These are phyloP conservation scores for Gaeumannomyces tritici DNA, from an alignment of 2,329 filamentous ascomycete species.

Conservation along the genomic window DNA sequence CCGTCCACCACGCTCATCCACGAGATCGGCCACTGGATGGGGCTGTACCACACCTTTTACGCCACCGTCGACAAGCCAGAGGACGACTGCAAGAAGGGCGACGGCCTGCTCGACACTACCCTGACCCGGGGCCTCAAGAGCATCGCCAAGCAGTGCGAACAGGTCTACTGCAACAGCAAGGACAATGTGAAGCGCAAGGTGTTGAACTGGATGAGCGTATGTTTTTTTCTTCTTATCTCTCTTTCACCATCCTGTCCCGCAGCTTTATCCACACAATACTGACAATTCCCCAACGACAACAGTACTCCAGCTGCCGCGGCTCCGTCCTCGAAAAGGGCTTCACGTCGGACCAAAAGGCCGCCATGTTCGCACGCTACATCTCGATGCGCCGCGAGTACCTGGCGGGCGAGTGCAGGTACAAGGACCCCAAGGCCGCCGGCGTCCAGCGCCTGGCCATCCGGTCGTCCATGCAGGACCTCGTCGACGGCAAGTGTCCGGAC, in stretches of 20 bases:
- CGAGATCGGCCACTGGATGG: conserved; percentile 40
- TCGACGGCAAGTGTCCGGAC: conserved; percentile 13
- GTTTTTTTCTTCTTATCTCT: not conserved
- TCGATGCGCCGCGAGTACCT: conserved; percentile 13
- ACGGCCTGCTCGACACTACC: conserved; percentile 12
- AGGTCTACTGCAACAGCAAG: conserved; percentile 8
- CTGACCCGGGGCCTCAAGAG: conserved; percentile 9
- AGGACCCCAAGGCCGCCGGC: conserved; percentile 2
- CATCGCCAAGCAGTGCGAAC: conserved; percentile 10
- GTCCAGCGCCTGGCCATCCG: conserved; percentile 5
- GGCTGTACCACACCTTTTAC: conserved; percentile 35
- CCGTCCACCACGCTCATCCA: conserved; percentile 16
- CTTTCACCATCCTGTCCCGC: not conserved
- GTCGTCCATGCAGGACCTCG: conserved; percentile 14
- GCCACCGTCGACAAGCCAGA: not conserved
- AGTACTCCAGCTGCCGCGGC: conserved; percentile 10
- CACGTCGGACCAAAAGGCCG: conserved; percentile 15
- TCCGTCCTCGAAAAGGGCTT: conserved; percentile 7
- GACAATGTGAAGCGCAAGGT: conserved; percentile 5
- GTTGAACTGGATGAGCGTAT: conserved; percentile 15
- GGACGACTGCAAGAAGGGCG: conserved; percentile 8
- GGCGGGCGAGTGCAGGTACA: conserved; percentile 10
- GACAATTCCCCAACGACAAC: no score
- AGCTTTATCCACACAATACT: not conserved
- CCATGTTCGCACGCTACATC: conserved; percentile 13